These are phyloP conservation scores for Phaffia australis DNA, from an alignment of 768 basidiomycete genomes.

Conservation along the genomic window DNA sequence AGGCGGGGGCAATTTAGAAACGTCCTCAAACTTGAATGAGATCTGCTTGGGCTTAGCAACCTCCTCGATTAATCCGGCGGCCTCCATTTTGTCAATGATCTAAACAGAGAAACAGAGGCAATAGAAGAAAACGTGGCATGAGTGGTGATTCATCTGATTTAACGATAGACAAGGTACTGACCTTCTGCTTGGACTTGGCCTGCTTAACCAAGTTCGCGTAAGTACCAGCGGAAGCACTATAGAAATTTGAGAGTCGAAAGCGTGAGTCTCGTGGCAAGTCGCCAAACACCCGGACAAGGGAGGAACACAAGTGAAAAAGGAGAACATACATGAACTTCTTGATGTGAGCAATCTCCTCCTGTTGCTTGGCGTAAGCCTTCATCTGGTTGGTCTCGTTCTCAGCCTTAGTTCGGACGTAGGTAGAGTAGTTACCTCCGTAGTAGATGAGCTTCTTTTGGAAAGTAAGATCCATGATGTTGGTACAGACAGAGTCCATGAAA, in stretches of 20 bases:
- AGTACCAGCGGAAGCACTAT: conserved; percentile 94
- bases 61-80: conserved; percentile 90
- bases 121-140: not conserved
- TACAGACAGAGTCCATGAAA: conserved; percentile 95
- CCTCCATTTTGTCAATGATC: conserved; percentile 99
- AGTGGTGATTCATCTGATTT: not conserved
- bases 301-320: not conserved
- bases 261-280: too few species aligned
- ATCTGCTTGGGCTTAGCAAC: conserved; percentile 63
- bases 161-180: conserved; percentile 5
- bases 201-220: conserved; percentile 98
- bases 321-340: conserved; percentile 59
- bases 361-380: conserved; percentile 98
- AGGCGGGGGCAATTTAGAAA: conserved; percentile 84
- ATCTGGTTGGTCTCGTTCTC: conserved; percentile 99
- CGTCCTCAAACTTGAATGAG: conserved; percentile 91
- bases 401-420: conserved; percentile 87
- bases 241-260: conserved; percentile 29
- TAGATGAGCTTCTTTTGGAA: conserved; percentile 79
- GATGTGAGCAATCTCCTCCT: conserved; percentile 96
- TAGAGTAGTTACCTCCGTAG: conserved; percentile 91
- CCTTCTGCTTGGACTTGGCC: conserved; percentile 97
- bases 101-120: conserved; percentile 6
- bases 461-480: conserved; percentile 95
- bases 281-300: not conserved